Conservation (phyloP, 352 stramenopile species). For the Phytopythium helicoides region DNA sequence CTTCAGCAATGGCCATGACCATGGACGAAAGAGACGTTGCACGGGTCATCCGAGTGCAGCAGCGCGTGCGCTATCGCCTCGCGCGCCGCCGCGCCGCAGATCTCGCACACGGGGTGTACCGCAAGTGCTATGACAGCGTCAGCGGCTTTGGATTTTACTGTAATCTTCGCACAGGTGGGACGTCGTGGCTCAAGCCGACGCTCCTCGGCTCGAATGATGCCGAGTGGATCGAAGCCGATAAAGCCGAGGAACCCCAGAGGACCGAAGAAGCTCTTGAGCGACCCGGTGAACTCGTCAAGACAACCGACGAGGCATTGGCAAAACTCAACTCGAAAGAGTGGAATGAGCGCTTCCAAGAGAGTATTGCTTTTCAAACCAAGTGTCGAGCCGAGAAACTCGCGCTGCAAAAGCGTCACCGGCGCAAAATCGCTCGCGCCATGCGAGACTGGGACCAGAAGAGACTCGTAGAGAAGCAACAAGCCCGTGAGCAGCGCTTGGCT, state of each 20-base stretch:
- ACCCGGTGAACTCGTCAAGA: not conserved
- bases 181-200: constrained; percentile 44
- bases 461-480: constrained; percentile 28
- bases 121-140: constrained; percentile 44
- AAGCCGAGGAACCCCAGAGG: not conserved
- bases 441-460: constrained; percentile 31
- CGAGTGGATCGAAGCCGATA: not conserved
- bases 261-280: not conserved
- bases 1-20: not conserved
- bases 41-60: constrained; percentile 33
- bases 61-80: constrained; percentile 25
- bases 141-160: constrained; percentile 46
- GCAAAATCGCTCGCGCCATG: constrained; percentile 35
- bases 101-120: constrained; percentile 30
- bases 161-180: constrained; percentile 39
- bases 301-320: not conserved
- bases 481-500: constrained; percentile 23
- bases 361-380: constrained; percentile 30
- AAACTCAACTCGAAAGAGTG: constrained; percentile 21
- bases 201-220: constrained; percentile 29
- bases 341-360: constrained; percentile 22
- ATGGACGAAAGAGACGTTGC: constrained; percentile 1
- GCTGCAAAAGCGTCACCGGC: constrained; percentile 26
- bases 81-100: constrained; percentile 23
- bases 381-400: constrained; percentile 28